Percentiles rank a stretch among this genome's conserved stretches.
Evolutionary conservation across 2,329 filamentous ascomycete species (phyloP).

Genomic region (Aspergillus novofumigatus): DNA sequence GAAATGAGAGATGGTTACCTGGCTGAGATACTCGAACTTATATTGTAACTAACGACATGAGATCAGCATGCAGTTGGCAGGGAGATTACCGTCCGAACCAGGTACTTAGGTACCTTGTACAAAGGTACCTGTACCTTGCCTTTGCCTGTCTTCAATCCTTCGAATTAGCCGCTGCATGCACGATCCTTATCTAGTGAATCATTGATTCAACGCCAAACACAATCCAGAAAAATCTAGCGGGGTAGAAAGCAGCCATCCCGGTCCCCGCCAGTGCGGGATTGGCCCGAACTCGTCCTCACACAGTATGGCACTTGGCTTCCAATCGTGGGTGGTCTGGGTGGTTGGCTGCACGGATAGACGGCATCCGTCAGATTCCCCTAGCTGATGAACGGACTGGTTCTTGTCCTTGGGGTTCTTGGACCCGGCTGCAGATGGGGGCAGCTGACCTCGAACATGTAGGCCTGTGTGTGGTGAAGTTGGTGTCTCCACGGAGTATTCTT

Average conservation of each 20-base stretch:
- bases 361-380: conserved; percentile 3
- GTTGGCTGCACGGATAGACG: conserved; percentile 5
- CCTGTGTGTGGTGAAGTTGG: neutral
- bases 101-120: neutral
- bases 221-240: conserved; percentile 20
- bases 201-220: conserved; percentile 9
- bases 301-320: neutral
- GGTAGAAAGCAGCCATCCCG: conserved; percentile 7
- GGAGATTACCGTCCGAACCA: neutral
- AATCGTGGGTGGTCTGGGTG: conserved; percentile 13
- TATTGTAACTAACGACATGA: no score
- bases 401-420: neutral
- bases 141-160: neutral
- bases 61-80: no score
- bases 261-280: conserved; percentile 7
- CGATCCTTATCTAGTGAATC: neutral
- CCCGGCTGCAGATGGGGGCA: neutral
- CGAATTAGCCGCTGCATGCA: neutral
- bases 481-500: neutral
- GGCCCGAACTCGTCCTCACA: conserved; percentile 2
- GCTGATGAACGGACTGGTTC: neutral
- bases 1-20: no score
- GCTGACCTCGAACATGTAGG: neutral
- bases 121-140: no score
- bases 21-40: no score